Conservation (phyloP, 208 protist genomes). For the Naegleria lovaniensis region DNA sequence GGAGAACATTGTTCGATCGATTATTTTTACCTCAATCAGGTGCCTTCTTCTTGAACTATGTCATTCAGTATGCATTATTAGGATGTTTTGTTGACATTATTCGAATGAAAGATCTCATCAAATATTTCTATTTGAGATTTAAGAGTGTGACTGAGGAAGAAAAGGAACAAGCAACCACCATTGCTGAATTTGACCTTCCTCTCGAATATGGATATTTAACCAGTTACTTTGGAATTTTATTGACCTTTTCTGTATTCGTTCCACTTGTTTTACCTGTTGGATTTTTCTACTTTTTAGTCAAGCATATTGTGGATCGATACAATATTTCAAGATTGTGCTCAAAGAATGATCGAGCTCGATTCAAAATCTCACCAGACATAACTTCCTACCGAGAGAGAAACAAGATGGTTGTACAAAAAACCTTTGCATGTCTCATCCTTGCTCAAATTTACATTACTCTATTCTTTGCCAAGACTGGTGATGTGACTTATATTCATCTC, state of each 20-base stretch:
- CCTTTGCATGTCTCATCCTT: background rate
- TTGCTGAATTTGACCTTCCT: constrained; percentile 6
- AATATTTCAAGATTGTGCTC: constrained; percentile 10
- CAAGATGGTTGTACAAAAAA: background rate
- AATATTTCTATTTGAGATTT: background rate
- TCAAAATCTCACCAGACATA: background rate
- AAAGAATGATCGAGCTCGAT: background rate
- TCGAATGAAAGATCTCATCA: background rate
- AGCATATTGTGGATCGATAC: background rate
- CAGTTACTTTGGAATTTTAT: background rate
- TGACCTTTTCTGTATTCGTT: background rate
- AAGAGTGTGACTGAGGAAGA: background rate
- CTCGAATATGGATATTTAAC: constrained; percentile 21
- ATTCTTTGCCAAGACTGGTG: background rate
- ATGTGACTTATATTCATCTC: background rate
- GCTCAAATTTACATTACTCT: background rate
- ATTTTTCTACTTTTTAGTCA: background rate
- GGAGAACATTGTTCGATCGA: background rate
- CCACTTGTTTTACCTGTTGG: constrained; percentile 3
- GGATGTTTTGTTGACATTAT: constrained; percentile 8
- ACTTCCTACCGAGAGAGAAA: background rate
- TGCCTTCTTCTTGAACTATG: constrained; percentile 16
- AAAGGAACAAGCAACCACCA: background rate
- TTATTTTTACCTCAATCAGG: constrained; percentile 5
- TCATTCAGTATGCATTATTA: background rate